These are phyloP conservation scores for Stephania yunnanensis DNA, from an alignment of 164 flowering plant genomes.

Conservation along the genomic window DNA sequence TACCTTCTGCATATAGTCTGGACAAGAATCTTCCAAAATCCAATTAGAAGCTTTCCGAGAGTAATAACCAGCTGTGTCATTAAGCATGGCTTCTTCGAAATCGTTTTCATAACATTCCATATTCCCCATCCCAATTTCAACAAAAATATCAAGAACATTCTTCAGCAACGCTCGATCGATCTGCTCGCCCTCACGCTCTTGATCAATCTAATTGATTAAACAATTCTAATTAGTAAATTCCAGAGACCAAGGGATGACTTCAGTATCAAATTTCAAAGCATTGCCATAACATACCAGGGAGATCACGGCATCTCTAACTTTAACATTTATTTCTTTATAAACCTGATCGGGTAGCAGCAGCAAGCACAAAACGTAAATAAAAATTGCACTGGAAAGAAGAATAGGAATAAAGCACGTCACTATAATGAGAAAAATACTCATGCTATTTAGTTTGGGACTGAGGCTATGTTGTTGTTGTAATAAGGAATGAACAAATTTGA, in stretches of 20 bases:
- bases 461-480: too few relatives aligned
- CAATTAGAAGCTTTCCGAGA: slow-evolving; percentile 76
- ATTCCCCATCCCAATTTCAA: slow-evolving; percentile 74
- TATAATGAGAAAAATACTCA: not conserved
- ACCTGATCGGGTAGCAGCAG: slow-evolving; percentile 36
- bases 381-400: not conserved
- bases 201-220: slow-evolving; percentile 19
- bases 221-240: not conserved
- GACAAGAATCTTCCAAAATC: slow-evolving; percentile 82
- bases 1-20: slow-evolving; percentile 77
- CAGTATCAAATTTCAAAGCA: not conserved
- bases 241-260: not conserved
- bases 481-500: too few relatives aligned
- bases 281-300: slow-evolving; percentile 21
- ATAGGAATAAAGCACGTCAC: not conserved
- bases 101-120: slow-evolving; percentile 65
- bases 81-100: slow-evolving; percentile 62
- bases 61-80: slow-evolving; percentile 69
- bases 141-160: slow-evolving; percentile 70
- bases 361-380: not conserved
- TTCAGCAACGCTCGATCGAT: slow-evolving; percentile 73
- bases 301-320: slow-evolving; percentile 76
- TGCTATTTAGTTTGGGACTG: too few relatives aligned
- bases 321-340: slow-evolving; percentile 50
- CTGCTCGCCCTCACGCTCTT: slow-evolving; percentile 42